A percentile compares a stretch with the other conserved stretches of the same genome.
Evolutionary conservation across 2,329 filamentous ascomycete genomes (phyloP).

Genomic region (Cladophialophora immunda): DNA sequence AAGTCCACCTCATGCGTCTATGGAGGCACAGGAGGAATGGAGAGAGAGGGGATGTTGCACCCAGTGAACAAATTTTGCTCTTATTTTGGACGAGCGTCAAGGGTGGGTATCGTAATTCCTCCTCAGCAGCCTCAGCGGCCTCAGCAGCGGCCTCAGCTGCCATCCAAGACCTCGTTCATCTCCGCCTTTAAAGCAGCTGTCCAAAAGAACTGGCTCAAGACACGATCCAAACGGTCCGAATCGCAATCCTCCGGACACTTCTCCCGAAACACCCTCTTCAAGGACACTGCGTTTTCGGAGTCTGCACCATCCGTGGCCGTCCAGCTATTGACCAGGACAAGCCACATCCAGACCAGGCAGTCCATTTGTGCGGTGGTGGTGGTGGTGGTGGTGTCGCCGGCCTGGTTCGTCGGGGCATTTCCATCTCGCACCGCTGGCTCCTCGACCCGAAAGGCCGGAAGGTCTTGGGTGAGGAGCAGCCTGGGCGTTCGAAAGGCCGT

Average conservation of each 20-base stretch:
- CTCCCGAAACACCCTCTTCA: neutral
- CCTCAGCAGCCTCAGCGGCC: too few relatives aligned
- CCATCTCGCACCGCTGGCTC: neutral
- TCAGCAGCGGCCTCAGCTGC: too few relatives aligned
- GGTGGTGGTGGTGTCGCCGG: neutral
- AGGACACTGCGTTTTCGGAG: neutral
- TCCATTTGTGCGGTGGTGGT: neutral
- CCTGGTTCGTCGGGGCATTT: neutral
- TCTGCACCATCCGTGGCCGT: constrained; percentile 6
- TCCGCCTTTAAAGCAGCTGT: neutral
- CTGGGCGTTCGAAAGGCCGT: constrained; percentile 9
- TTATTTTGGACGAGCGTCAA: too few relatives aligned
- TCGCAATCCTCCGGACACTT: neutral
- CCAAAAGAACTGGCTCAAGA: constrained; percentile 12
- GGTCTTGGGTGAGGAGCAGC: neutral
- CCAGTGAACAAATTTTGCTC: too few relatives aligned
- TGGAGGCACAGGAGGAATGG: too few relatives aligned
- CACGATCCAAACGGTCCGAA: neutral
- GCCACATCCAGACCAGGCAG: constrained; percentile 20
- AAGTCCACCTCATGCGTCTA: too few relatives aligned
- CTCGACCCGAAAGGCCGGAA: neutral
- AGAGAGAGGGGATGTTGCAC: too few relatives aligned
- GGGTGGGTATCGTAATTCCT: too few relatives aligned
- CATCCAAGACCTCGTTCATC: neutral
- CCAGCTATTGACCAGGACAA: constrained; percentile 7